A percentile compares a stretch with the other conserved stretches of the same genome.
These are phyloP conservation scores for Elsinoe australis DNA, from an alignment of 2,329 filamentous ascomycete genomes.

Conservation along the genomic window DNA sequence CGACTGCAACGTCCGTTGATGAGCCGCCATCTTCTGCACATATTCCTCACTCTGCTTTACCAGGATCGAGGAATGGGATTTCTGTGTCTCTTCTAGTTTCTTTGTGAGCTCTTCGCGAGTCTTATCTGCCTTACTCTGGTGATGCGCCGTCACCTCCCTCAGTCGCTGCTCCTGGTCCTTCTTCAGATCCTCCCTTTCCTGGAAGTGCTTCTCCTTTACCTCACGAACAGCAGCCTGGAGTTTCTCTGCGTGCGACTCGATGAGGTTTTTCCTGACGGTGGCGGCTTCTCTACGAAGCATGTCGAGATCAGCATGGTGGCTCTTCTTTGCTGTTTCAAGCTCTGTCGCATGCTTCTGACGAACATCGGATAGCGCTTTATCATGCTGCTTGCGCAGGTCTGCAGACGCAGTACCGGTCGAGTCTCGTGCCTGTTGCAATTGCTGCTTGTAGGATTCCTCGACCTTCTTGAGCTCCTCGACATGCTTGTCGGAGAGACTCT, in stretches of 20 bases:
- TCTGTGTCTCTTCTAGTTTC: no score
- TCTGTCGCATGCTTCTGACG: constrained; percentile 9
- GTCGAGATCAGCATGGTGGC: constrained; percentile 6
- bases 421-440: not conserved
- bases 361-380: constrained; percentile 12
- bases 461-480: not conserved
- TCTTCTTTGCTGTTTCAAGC: constrained; percentile 15
- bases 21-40: no score
- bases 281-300: not conserved
- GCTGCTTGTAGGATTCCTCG: constrained; percentile 3
- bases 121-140: no score
- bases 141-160: no score
- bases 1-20: no score
- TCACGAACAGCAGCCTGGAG: constrained; percentile 2
- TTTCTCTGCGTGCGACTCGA: constrained; percentile 12
- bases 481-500: not conserved
- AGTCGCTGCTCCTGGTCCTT: no score
- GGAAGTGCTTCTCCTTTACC: constrained; percentile 11
- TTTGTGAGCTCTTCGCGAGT: no score
- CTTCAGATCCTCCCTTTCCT: constrained; percentile 4
- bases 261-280: constrained; percentile 9
- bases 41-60: no score
- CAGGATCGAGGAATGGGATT: no score
- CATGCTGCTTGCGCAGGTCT: constrained; percentile 12
- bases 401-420: constrained; percentile 4